Evolutionary conservation across 2,329 filamentous ascomycete species (phyloP).

Genomic region (Mycogone perniciosa): DNA sequence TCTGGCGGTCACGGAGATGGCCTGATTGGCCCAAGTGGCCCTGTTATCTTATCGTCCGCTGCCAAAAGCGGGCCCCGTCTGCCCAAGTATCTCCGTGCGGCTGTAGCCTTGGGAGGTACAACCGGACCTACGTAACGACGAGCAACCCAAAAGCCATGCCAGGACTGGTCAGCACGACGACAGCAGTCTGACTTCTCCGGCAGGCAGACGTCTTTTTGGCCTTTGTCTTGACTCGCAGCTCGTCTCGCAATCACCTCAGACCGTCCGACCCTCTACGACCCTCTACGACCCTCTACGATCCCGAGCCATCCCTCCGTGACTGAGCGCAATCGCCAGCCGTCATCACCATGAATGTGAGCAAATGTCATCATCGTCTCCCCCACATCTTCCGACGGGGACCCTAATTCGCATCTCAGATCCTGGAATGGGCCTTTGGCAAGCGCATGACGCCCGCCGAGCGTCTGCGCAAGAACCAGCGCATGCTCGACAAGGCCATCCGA

Average conservation of each 20-base stretch:
- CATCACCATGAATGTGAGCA: constrained; percentile 49
- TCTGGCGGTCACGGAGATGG: constrained; percentile 14
- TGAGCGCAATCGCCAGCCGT: background rate
- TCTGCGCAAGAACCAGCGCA: constrained; percentile 88
- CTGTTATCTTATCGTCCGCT: constrained; percentile 12
- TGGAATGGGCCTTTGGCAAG: constrained; percentile 99
- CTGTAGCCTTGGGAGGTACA: background rate
- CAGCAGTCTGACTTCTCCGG: constrained; percentile 8
- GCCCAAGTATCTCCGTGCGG: constrained; percentile 1
- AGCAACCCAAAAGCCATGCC: constrained; percentile 4
- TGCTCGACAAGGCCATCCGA: constrained; percentile 93
- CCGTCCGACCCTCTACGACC: background rate
- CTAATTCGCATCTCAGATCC: constrained; percentile 52
- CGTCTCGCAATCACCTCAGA: background rate
- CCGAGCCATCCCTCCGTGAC: background rate
- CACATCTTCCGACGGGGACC: background rate
- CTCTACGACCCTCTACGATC: background rate
- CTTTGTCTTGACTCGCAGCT: background rate
- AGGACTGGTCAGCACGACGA: background rate
- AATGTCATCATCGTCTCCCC: constrained; percentile 1
- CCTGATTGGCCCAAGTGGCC: constrained; percentile 23
- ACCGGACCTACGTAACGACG: constrained; percentile 4
- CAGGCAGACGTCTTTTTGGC: constrained; percentile 10
- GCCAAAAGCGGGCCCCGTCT: background rate
- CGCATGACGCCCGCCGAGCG: constrained; percentile 95